Evolutionary conservation across 768 basidiomycete genomes (phyloP).

Genomic region (Strobilomyces echinocephalus): DNA sequence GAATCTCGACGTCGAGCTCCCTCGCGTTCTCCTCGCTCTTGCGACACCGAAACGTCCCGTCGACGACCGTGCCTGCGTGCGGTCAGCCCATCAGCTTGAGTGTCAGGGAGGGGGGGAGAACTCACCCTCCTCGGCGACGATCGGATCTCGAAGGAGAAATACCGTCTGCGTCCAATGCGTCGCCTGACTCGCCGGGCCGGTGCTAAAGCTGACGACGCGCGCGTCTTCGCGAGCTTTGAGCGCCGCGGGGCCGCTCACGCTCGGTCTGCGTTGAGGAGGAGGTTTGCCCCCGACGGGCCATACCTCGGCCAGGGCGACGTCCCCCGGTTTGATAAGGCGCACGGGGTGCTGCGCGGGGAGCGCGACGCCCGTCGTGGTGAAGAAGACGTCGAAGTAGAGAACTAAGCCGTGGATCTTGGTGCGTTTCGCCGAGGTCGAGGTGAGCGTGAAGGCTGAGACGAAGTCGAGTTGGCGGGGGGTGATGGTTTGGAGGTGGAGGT

Average conservation of each 20-base stretch:
- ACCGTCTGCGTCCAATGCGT: conserved; percentile 98
- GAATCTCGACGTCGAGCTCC: conserved; percentile 89
- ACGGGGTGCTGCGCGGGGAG: conserved; percentile 9
- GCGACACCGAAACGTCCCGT: conserved; percentile 76
- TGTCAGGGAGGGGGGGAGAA: not conserved
- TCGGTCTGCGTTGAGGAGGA: too few species aligned
- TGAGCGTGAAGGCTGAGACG: too few species aligned
- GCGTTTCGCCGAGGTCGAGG: too few species aligned
- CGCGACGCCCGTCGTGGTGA: conserved; percentile 30
- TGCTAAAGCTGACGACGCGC: too few species aligned
- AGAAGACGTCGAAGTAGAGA: conserved; percentile 95
- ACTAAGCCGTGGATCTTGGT: conserved; percentile 46
- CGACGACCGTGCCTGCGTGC: conserved; percentile 59
- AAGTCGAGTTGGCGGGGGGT: conserved; percentile 76
- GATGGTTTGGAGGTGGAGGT: conserved; percentile 65
- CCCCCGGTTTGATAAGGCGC: conserved; percentile 50
- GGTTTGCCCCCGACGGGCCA: conserved; percentile 31
- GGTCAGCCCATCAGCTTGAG: not conserved
- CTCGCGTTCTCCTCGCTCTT: conserved; percentile 80
- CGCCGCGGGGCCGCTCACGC: too few species aligned
- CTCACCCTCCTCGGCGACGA: conserved; percentile 71
- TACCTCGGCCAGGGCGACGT: conserved; percentile 62
- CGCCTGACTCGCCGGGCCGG: conserved; percentile 36
- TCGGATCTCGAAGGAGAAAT: conserved; percentile 78
- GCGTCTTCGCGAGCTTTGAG: too few species aligned